Base-by-base conservation (phyloP, 768 basidiomycete genomes). In the Favolaschia claudopus region DNA sequence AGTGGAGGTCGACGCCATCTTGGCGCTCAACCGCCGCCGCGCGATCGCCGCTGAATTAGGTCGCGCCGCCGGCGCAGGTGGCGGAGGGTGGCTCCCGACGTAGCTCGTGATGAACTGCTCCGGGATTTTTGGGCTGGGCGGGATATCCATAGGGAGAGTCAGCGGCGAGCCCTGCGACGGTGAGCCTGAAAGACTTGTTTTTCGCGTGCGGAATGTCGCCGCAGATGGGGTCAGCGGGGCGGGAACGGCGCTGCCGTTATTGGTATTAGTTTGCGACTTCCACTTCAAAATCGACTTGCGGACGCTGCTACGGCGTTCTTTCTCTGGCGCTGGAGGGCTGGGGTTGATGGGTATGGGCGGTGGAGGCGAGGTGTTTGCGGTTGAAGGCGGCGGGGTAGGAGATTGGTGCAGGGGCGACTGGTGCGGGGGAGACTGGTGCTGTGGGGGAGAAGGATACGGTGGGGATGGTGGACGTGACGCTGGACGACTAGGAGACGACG, bases 211-310 rank as follows among this genome's bases (percentile, higher is more conserved):
- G 63, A 60, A 64, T 25, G 49, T 29, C 17, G 63, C 4, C 36
- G 63, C 58, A 14, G 63, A 64, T 5, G 63, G 63, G 22, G 63
- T 64, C 25, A 64, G 50, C 32, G 63, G 63, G 22, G 63, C 63
- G 24, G 63, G 63, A 31, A 64, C 57, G 22, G 62, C 45, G 22
- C 42, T 17, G 33, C 28, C 50, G 14, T 60, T 51, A 31, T 22
- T 36, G 44, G 60, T 60, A 5, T 75, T 73, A 10, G 81, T 75
- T 7, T 79, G 73, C 14, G 82, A 79, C 69, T 85, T 88, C 83
- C 83, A 85, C 70, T 91, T 90, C 63, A 91, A 71, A 57, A 92
- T 91, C 12, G 90, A 92, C 76, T 89, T 91, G 38, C 87, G 84
- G 45, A 77, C 77, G 24, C 72, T 76, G 9, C 62, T 84, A 80